These are phyloP conservation scores for Agroathelia rolfsii DNA, from an alignment of 1,284 basidiomycete species.

Conservation along the genomic window DNA sequence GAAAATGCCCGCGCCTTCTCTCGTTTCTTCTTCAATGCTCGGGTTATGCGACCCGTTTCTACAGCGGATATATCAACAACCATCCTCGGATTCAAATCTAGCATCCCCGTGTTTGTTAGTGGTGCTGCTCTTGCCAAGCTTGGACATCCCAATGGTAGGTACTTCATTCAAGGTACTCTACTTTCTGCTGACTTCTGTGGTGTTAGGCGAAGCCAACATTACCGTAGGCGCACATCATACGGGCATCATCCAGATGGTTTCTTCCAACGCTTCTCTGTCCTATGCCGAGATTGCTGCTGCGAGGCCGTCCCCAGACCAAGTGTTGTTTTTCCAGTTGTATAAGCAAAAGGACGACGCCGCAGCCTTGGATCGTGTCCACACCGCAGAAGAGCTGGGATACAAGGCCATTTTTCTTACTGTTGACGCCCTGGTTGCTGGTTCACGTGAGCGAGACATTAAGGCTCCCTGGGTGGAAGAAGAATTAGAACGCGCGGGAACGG, in stretches of 20 bases:
- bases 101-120: constrained; percentile 54
- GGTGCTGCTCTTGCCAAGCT: constrained; percentile 51
- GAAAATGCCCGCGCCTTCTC: too few species aligned
- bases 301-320: background rate
- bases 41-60: constrained; percentile 57
- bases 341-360: constrained; percentile 38
- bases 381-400: constrained; percentile 27
- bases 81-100: constrained; percentile 45
- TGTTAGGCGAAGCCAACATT: constrained; percentile 50
- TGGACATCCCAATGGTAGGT: constrained; percentile 56
- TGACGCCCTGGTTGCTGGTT: constrained; percentile 44
- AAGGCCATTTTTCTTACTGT: constrained; percentile 43
- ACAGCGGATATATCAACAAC: constrained; percentile 52
- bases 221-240: constrained; percentile 47
- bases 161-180: too few species aligned
- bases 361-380: constrained; percentile 31
- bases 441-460: constrained; percentile 43
- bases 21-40: constrained; percentile 68
- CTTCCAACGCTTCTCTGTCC: constrained; percentile 35
- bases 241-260: constrained; percentile 49
- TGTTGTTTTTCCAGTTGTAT: constrained; percentile 33
- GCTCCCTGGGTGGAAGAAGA: constrained; percentile 56
- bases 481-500: constrained; percentile 32
- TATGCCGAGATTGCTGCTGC: constrained; percentile 47
- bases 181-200: too few species aligned